Percentiles rank a stretch among this genome's conserved stretches.
Conservation (phyloP, 2,329 filamentous ascomycete genomes). For the Cadophora gregata region DNA sequence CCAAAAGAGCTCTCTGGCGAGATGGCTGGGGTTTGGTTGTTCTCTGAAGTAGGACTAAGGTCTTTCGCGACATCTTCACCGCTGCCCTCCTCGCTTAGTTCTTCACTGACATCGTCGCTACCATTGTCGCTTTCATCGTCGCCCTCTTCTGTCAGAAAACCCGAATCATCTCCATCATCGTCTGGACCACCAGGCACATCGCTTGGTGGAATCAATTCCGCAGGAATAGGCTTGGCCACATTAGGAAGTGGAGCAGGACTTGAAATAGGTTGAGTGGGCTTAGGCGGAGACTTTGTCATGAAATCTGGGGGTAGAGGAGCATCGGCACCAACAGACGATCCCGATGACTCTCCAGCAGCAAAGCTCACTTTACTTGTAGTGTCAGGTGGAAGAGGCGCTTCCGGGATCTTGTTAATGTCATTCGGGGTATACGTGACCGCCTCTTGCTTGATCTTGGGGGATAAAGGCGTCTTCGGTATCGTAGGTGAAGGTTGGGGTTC, state of each 20-base stretch:
- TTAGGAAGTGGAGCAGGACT: constrained; percentile 6
- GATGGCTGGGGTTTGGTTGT: constrained; percentile 55
- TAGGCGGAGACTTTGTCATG: constrained; percentile 31
- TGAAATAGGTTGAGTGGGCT: constrained; percentile 23
- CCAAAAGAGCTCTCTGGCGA: constrained; percentile 66
- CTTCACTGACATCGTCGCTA: constrained; percentile 54
- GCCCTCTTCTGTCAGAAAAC: constrained; percentile 43
- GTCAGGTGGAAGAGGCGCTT: constrained; percentile 53
- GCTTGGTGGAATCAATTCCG: constrained; percentile 36
- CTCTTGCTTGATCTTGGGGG: constrained; percentile 40
- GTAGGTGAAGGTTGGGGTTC: constrained; percentile 13
- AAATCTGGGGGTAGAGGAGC: constrained; percentile 51
- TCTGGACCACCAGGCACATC: constrained; percentile 43
- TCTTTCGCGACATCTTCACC: constrained; percentile 71
- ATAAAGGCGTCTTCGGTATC: constrained; percentile 27
- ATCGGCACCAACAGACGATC: constrained; percentile 49
- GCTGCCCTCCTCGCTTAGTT: constrained; percentile 59
- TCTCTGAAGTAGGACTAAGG: constrained; percentile 57
- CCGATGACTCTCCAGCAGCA: constrained; percentile 47
- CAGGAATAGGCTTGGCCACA: constrained; percentile 29
- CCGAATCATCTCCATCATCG: constrained; percentile 42
- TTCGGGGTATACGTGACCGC: constrained; percentile 30
- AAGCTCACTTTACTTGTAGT: constrained; percentile 46
- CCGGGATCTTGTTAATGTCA: constrained; percentile 36
- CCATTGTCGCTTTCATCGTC: constrained; percentile 50